Percentiles rank a stretch among this genome's conserved stretches.
Conservation (phyloP, 2,329 filamentous ascomycete species). For the Sphaceloma murrayae region DNA sequence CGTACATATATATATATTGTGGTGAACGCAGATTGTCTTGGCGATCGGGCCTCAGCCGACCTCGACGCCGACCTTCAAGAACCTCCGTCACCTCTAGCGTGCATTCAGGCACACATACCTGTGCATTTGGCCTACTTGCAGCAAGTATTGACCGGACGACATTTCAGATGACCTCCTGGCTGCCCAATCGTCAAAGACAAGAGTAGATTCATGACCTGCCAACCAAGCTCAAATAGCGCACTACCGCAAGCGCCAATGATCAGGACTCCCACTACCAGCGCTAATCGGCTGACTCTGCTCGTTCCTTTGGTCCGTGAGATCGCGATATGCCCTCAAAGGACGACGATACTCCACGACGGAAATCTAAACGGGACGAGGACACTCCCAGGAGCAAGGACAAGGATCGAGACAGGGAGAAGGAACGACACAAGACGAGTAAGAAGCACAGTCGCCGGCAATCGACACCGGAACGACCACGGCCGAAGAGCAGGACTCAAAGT, state of each 20-base stretch:
- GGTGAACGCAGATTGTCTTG: too few species aligned
- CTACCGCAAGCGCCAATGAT: constrained; percentile 3
- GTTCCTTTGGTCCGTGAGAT: neutral
- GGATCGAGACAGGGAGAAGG: constrained; percentile 22
- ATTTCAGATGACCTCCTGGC: constrained; percentile 2
- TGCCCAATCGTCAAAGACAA: neutral
- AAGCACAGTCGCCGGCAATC: constrained; percentile 19
- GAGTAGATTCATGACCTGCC: neutral
- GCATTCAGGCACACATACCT: constrained; percentile 11
- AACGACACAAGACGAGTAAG: constrained; percentile 21
- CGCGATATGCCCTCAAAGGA: constrained; percentile 12
- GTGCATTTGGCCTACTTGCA: constrained; percentile 7
- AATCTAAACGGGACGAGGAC: constrained; percentile 22
- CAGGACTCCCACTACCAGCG: neutral
- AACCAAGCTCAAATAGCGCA: neutral
- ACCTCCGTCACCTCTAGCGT: constrained; percentile 11
- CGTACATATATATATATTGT: too few species aligned
- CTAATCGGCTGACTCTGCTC: constrained; percentile 2
- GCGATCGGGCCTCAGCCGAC: too few species aligned
- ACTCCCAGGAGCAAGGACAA: constrained; percentile 19
- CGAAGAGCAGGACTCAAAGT: constrained; percentile 20
- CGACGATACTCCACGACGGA: constrained; percentile 7
- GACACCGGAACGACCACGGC: constrained; percentile 17
- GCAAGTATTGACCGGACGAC: neutral
- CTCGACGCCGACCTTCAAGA: constrained; percentile 10